Evolutionary conservation across 1,284 basidiomycete species (phyloP), one percentile per base, ranked within the genome.

Genomic region (Heimioporus retisporus): DNA sequence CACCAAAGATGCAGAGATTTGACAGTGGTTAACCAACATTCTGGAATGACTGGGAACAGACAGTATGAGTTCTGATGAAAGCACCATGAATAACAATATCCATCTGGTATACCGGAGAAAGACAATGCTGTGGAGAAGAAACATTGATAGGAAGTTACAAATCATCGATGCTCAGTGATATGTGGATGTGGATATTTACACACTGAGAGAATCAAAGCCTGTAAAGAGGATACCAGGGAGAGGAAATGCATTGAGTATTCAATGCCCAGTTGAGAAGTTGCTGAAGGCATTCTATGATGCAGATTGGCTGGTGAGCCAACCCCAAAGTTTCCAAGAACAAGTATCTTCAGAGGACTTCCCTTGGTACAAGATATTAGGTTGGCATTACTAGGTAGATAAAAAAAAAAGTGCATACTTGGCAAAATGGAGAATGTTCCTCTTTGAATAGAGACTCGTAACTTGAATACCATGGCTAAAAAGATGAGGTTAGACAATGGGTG

Each of bases 31-130:
- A 14, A 46, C 10, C 19, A 15, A 46, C 15, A 21, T 46, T 16
- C 18, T 46, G 46, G 46, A 46, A 46, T 16, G 15, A 21, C 21
- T 46, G 46, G 46, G 46, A 16, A 16, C 15, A 15, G 46, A 46
- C 21, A 6, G 46, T 6, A 59, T 40, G 31, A 59, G 58, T 25
- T 59, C 46, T 13, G 19, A 59, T 50, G 58, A 59, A 50, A 59
- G 31, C 21, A 31, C 18, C 19, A 46, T 6, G 15, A 46, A 59
- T 4, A 15, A 59, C 6, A n/a, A 59, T 16, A 40, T 59, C 15
- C 19, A 59, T 11, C 8, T 16, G 31, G 31, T 50, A 23, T 51
- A 23, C 31, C 31, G 7, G n/a, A 59, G 28, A 15, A 59, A 51
- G 31, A 18, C 11, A 0, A 59, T 50, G 46, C 44, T 16, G 11